A percentile compares a stretch with the other conserved stretches of the same genome.
phyloP scores from a whole-genome alignment of 352 stramenopile genomes.

The Phytophthora pisi region DNA sequence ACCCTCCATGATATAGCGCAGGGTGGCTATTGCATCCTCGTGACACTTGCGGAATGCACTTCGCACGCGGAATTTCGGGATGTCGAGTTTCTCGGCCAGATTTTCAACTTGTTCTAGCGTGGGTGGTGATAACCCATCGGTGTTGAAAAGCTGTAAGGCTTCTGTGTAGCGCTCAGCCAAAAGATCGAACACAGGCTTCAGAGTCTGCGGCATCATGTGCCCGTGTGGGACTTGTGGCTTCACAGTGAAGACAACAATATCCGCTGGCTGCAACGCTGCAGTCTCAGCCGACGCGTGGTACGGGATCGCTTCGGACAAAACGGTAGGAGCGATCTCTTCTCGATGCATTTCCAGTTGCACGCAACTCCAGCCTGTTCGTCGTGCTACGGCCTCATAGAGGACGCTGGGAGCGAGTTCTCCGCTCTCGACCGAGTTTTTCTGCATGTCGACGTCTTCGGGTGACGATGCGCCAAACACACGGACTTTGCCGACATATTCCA shows the following conservation, averaged over 20 bases:
- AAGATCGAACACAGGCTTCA: conserved; percentile 25
- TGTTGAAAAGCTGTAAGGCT: conserved; percentile 42
- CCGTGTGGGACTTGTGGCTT: conserved; percentile 19
- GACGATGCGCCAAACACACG: conserved; percentile 39
- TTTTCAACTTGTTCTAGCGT: conserved; percentile 72
- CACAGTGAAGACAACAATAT: conserved; percentile 71
- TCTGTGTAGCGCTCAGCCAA: conserved; percentile 48
- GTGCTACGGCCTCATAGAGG: conserved; percentile 59
- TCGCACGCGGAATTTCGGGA: conserved; percentile 80
- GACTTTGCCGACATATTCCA: conserved; percentile 50
- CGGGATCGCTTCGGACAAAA: conserved; percentile 54
- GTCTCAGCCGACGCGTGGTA: conserved; percentile 32
- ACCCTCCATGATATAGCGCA: conserved; percentile 85
- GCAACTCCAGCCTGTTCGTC: conserved; percentile 42
- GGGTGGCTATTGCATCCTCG: conserved; percentile 63
- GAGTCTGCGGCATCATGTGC: neutral
- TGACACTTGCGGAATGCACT: conserved; percentile 84
- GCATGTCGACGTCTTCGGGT: conserved; percentile 3
- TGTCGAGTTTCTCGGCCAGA: conserved; percentile 70
- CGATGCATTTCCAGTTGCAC: conserved; percentile 67
- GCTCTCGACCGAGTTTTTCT: conserved; percentile 5
- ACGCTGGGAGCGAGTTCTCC: conserved; percentile 33
- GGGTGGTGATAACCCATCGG: conserved; percentile 20
- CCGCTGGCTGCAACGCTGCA: conserved; percentile 46
- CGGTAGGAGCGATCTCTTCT: conserved; percentile 75